Evolutionary conservation across 805 yeast genomes (phyloP).

Genomic region (Diddensiella santjacobensis): DNA sequence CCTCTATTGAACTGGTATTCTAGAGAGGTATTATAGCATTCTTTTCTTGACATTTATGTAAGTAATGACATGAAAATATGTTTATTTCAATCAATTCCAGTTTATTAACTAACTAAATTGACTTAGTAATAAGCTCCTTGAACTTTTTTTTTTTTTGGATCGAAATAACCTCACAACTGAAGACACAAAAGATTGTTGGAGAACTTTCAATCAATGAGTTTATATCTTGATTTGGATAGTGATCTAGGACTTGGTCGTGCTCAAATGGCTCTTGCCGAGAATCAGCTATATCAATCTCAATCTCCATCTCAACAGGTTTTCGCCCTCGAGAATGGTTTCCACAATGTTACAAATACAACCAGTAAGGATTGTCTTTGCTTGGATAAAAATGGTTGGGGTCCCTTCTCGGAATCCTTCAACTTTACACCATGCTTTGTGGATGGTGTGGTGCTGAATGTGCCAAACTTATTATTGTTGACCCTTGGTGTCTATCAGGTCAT

Average conservation of each 20-base stretch:
- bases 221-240: neutral
- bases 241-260: neutral
- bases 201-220: too few relatives aligned
- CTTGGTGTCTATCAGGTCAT: conserved; percentile 30
- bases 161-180: too few relatives aligned
- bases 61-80: too few relatives aligned
- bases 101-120: too few relatives aligned
- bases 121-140: too few relatives aligned
- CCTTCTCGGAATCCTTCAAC: conserved; percentile 26
- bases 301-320: neutral
- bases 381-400: conserved; percentile 36
- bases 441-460: conserved; percentile 32
- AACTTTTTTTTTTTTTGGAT: too few relatives aligned
- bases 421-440: conserved; percentile 39
- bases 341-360: neutral
- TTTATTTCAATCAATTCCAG: too few relatives aligned
- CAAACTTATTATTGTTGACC: conserved; percentile 29
- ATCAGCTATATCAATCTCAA: neutral
- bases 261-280: neutral
- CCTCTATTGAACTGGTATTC: too few relatives aligned
- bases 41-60: too few relatives aligned
- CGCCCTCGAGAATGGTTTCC: neutral
- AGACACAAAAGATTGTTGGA: too few relatives aligned
- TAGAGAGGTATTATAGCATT: too few relatives aligned
- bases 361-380: conserved; percentile 10